These are phyloP conservation scores for Populus trichocarpa DNA, from an alignment of 441 rosid species.

Conservation along the genomic window DNA sequence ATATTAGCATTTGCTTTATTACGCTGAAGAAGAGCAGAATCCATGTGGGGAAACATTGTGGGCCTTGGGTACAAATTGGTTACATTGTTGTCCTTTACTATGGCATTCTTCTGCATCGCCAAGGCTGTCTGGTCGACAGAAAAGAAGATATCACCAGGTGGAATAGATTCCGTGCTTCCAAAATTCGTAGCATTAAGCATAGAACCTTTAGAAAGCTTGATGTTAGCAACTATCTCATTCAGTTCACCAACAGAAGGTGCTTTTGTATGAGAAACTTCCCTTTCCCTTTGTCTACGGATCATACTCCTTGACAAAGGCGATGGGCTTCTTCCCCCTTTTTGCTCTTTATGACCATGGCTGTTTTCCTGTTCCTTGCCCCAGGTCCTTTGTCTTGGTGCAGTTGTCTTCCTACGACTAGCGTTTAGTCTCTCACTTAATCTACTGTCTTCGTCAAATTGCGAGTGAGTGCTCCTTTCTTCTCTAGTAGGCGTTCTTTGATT, in stretches of 20 bases:
- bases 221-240: slow-evolving; percentile 53
- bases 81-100: slow-evolving; percentile 18
- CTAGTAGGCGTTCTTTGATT: slow-evolving; percentile 20
- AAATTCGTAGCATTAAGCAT: slow-evolving; percentile 8
- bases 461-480: slow-evolving; percentile 22
- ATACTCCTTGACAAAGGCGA: too few relatives aligned
- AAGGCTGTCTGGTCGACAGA: slow-evolving; percentile 34
- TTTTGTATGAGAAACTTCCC: slow-evolving; percentile 21
- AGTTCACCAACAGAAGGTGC: slow-evolving; percentile 44
- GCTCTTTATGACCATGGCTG: neutral
- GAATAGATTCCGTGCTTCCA: slow-evolving; percentile 50
- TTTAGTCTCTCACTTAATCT: slow-evolving; percentile 28
- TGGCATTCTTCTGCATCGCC: slow-evolving; percentile 22
- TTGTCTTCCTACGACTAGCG: slow-evolving; percentile 30
- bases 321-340: too few relatives aligned
- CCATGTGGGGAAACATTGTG: slow-evolving; percentile 10
- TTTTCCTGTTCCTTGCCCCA: slow-evolving; percentile 29
- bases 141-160: slow-evolving; percentile 60
- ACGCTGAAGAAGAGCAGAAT: slow-evolving; percentile 19
- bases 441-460: slow-evolving; percentile 19
- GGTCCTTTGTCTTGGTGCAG: slow-evolving; percentile 38
- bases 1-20: slow-evolving; percentile 14
- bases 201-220: slow-evolving; percentile 35
- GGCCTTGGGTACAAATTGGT: slow-evolving; percentile 22
- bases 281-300: too few relatives aligned